Evolutionary conservation across 78 protist species (phyloP).

Genomic region (Cyanophora paradoxa): DNA sequence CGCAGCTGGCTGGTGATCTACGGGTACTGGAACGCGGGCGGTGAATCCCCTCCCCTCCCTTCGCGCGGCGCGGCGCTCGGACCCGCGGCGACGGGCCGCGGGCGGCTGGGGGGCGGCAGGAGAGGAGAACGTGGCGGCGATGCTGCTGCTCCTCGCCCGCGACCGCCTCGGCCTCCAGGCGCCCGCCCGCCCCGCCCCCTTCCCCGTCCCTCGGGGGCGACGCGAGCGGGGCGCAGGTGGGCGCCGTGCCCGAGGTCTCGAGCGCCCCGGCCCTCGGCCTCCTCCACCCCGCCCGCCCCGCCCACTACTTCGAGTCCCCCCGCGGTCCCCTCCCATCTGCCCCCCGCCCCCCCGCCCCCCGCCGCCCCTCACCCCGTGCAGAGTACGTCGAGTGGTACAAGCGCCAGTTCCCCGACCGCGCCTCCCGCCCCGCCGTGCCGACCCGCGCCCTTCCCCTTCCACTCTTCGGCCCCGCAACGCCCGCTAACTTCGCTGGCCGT

Average conservation of each 20-base stretch:
- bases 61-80: too few species aligned
- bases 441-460: too few species aligned
- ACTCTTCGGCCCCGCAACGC: too few species aligned
- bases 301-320: constrained; percentile 1
- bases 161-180: not conserved
- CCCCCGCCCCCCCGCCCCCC: too few species aligned
- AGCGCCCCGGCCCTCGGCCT: not conserved
- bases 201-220: not conserved
- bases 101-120: too few species aligned
- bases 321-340: too few species aligned
- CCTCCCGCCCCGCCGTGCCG: not conserved
- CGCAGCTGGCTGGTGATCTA: constrained; percentile 4
- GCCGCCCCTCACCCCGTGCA: too few species aligned
- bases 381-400: constrained; percentile 12
- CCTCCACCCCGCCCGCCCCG: constrained; percentile 2
- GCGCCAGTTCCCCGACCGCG: not conserved
- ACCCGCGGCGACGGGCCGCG: too few species aligned
- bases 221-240: not conserved
- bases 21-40: constrained; percentile 17
- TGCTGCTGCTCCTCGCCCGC: not conserved
- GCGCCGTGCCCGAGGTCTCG: not conserved
- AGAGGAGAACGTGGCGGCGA: not conserved
- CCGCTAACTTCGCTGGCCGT: too few species aligned
- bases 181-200: not conserved
- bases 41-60: too few species aligned